A percentile compares a stretch with the other conserved stretches of the same genome.
Evolutionary conservation across 352 stramenopile species (phyloP).

Genomic region (Phytophthora cactorum): DNA sequence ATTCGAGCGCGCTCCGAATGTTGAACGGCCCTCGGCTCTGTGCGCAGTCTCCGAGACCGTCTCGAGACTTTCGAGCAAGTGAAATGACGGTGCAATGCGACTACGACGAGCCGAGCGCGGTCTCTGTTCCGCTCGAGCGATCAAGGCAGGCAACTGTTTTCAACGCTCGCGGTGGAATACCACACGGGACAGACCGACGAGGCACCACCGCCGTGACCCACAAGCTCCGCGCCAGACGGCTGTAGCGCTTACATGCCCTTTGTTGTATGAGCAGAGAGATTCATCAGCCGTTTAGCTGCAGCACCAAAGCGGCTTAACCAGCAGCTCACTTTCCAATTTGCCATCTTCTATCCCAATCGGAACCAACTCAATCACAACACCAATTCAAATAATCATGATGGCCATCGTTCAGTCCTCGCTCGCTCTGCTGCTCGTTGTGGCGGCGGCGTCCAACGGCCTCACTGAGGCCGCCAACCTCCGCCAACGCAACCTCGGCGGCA

Average conservation of each 20-base stretch:
- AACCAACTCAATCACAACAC: not conserved
- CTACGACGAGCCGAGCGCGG: conserved; percentile 6
- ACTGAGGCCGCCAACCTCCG: no score
- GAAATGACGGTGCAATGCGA: conserved; percentile 15
- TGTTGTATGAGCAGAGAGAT: not conserved
- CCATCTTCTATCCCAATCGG: conserved; percentile 4
- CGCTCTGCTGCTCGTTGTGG: no score
- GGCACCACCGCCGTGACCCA: conserved; percentile 15
- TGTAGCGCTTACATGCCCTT: not conserved
- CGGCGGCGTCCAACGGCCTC: no score
- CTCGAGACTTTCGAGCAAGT: conserved; percentile 17
- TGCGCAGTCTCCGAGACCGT: no score
- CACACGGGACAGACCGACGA: conserved; percentile 17
- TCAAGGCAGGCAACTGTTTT: conserved; percentile 24
- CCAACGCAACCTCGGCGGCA: no score
- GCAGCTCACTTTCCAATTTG: conserved; percentile 14
- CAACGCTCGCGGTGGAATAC: conserved; percentile 21
- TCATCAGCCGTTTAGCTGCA: not conserved
- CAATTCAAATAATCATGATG: conserved; percentile 14
- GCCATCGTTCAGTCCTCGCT: conserved; percentile 28
- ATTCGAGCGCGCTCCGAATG: conserved; percentile 9
- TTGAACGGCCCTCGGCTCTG: conserved; percentile 24
- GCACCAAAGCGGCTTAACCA: not conserved
- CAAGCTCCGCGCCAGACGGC: conserved; percentile 18
- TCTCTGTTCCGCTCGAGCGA: conserved; percentile 7